Evolutionary conservation across 2,329 filamentous ascomycete species (phyloP), one percentile per base, ranked within the genome.

Genomic region (Aureobasidium sp.): DNA sequence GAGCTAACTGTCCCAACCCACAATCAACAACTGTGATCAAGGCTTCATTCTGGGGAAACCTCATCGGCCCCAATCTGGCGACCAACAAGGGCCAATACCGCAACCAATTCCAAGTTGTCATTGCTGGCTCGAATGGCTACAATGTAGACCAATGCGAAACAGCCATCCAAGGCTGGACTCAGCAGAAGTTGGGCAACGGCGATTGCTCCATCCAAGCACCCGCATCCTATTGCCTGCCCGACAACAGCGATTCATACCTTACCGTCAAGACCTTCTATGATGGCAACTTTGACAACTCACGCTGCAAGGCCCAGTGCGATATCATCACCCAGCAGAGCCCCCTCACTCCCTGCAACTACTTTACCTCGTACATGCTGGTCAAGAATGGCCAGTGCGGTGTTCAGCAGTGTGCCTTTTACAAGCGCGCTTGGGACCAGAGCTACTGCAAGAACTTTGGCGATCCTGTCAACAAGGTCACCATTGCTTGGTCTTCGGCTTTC

Each of bases 111-210:
- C 67, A 71, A 15, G 73, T 78, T 41, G 73, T 75, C 37, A 75
- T 78, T 44, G 71, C 76, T 10, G 77, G 73, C 27, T 77, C 74
- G 26, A 78, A 79, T 61, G 77, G 74, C 17, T 70, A 67, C 65
- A 65, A 64, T 51, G 64, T 67, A 34, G 48, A 63, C 29, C 56
- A 62, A 34, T 52, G 65, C 32, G 64, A 64, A 13, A 6, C 57
- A 10, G 42, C 20, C 6, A 6, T 57, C 13, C 8, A 27, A 4
- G 44, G 34, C 12, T 61, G 15, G n/a, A 51, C 36, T 10, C 32
- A 34, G 20, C 17, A 12, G 7, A 6, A 17, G 9, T 17, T 36
- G 6, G 36, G 27, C 37, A 8, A 4, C 10, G 36, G 27, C 37
- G 5, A 4, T 27, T 61, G 58, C 34, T 5, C 48, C 37, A 51